A percentile compares a stretch with the other conserved stretches of the same genome.
phyloP scores from a whole-genome alignment of 2,329 filamentous ascomycete species.

The Sphaerulina populicola region DNA sequence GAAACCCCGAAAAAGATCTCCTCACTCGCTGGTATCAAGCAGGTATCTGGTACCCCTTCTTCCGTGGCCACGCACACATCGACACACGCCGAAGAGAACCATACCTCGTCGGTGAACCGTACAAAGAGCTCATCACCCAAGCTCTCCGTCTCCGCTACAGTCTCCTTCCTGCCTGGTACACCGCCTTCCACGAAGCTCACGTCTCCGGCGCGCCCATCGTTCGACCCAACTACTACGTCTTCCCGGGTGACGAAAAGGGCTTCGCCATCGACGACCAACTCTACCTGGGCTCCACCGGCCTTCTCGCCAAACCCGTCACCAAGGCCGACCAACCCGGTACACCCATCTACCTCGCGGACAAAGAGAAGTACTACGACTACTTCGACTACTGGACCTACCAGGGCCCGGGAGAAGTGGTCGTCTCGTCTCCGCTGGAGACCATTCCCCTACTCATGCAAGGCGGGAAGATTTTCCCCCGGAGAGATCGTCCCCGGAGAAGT shows the following conservation, averaged over 20 bases:
- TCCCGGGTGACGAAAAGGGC: conserved; percentile 76
- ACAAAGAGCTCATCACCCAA: conserved; percentile 76
- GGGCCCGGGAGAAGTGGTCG: conserved; percentile 61
- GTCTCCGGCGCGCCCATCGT: conserved; percentile 78
- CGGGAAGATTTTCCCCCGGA: conserved; percentile 82
- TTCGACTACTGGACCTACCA: conserved; percentile 75
- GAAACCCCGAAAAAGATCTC: conserved; percentile 87
- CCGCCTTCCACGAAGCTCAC: conserved; percentile 85
- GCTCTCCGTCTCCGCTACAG: conserved; percentile 83
- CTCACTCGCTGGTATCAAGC: conserved; percentile 93
- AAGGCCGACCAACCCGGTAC: conserved; percentile 63
- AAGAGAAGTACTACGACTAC: conserved; percentile 90
- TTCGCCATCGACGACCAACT: conserved; percentile 88
- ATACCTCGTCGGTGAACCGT: conserved; percentile 76
- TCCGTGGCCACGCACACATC: conserved; percentile 94
- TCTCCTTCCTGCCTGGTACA: conserved; percentile 90
- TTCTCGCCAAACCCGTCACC: conserved; percentile 87
- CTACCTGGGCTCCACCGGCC: conserved; percentile 77
- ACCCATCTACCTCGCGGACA: conserved; percentile 80
- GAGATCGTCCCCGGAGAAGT: conserved; percentile 78
- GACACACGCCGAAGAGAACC: conserved; percentile 91
- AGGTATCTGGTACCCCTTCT: conserved; percentile 95
- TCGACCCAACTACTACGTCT: conserved; percentile 84
- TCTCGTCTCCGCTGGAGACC: conserved; percentile 72
- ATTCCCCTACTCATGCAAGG: conserved; percentile 88